A percentile compares a stretch with the other conserved stretches of the same genome.
phyloP scores from a whole-genome alignment of 495 filamentous ascomycete genomes.

The Penicillium diatomitis region DNA sequence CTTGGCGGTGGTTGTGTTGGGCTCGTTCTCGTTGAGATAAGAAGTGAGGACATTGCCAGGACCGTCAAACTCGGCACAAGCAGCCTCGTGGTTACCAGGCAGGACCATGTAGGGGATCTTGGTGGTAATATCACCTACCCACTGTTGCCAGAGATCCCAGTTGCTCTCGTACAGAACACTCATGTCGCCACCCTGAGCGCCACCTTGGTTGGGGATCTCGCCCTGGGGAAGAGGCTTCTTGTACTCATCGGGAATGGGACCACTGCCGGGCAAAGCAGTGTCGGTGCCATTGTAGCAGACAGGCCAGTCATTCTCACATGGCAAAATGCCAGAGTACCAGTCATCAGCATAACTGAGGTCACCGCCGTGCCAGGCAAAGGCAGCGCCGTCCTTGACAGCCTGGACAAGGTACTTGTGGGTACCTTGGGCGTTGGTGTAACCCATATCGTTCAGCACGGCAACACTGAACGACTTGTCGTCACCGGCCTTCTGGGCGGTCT shows the following conservation, averaged over 20 bases:
- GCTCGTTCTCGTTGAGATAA: conserved; percentile 31
- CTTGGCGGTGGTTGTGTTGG: conserved; percentile 20
- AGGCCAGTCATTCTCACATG: conserved; percentile 39
- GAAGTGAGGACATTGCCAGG: conserved; percentile 36
- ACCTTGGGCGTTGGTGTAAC: conserved; percentile 40
- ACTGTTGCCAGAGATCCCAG: conserved; percentile 44
- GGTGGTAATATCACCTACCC: conserved; percentile 30
- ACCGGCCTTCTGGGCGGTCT: conserved; percentile 32
- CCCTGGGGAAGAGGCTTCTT: conserved; percentile 35
- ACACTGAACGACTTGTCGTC: conserved; percentile 21
- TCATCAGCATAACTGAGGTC: conserved; percentile 43
- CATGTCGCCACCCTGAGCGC: conserved; percentile 41
- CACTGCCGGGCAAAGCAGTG: conserved; percentile 25
- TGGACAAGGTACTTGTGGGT: conserved; percentile 34
- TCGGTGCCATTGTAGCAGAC: conserved; percentile 46
- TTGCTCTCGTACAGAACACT: conserved; percentile 40
- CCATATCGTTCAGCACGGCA: conserved; percentile 41
- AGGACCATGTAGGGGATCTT: conserved; percentile 41
- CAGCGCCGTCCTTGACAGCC: conserved; percentile 28
- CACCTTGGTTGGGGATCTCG: conserved; percentile 40
- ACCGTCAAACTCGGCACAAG: conserved; percentile 44
- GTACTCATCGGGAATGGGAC: conserved; percentile 26
- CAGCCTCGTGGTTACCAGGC: conserved; percentile 40
- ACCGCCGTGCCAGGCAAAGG: conserved; percentile 45
- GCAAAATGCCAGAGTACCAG: conserved; percentile 42